Evolutionary conservation across 441 rosid species (phyloP), one percentile per base, ranked within the genome.

Genomic region (Pelargonium exstipulatum): DNA sequence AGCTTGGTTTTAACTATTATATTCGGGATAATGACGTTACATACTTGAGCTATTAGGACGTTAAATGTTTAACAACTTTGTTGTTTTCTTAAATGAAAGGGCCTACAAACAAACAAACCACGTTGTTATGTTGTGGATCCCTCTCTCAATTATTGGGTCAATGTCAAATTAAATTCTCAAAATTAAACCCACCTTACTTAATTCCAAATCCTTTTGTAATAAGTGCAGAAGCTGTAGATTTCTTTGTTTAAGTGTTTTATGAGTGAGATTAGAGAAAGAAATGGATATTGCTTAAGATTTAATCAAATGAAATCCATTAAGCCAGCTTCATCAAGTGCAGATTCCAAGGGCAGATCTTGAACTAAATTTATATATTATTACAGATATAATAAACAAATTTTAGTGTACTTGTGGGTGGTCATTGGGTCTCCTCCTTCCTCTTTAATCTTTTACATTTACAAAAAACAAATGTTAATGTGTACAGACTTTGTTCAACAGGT

Each of bases 311-410:
- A 58, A 48, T 14, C 55, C 14, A 48, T 14, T 10, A 48, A 48
- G 24, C 68, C 65, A 66, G 67, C 71, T 17, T 17, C 55, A 64
- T 42, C 5, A 74, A 51, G 53, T 58, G 69, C 84, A 73, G 70
- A 72, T 77, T 73, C 80, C 84, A 70, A 83, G 81, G 75, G 81
- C 78, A 71, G 82, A 82, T 80, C 87, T 74, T 29, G 65, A 55
- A 62, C 2, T 12, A 62, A 26, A 48, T 48, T 10, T 10, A 48
- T 13, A 48, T 13, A 48, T 9, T 13, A 48, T 13, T 48, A 48
- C 5, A 10, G 13, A 14, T 29, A 4, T 0, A 60, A 68, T 14
- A 5, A 7, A 2, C 37, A 16, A 53, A 48, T n/a, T 16, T 24
- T 48, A 10, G 55, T 48, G 55, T n/a, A 71, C 49, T 32, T 10